These are phyloP conservation scores for Ruellia speciosa DNA, from an alignment of 305 asterid species.

Conservation along the genomic window DNA sequence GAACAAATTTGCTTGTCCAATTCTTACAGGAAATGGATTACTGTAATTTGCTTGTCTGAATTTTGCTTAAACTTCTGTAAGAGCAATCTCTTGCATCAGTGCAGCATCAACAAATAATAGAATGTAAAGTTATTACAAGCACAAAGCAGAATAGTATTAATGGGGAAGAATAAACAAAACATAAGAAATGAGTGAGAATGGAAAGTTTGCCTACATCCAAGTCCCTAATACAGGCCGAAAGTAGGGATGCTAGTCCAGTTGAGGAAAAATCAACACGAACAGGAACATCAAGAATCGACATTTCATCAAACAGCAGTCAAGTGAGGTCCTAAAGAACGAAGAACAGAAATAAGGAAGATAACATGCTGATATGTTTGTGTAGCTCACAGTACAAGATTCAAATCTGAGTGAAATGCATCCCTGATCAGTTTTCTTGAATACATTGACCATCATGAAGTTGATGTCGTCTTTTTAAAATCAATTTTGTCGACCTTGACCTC, in stretches of 20 bases:
- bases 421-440: not conserved
- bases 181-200: not conserved
- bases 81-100: too few relatives aligned
- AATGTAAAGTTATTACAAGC: not conserved
- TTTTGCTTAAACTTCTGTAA: too few relatives aligned
- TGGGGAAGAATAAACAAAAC: too few relatives aligned
- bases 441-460: conserved; percentile 15
- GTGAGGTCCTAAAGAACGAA: not conserved
- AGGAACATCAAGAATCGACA: not conserved
- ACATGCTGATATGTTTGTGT: not conserved
- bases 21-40: too few relatives aligned
- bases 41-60: too few relatives aligned
- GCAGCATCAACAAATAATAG: not conserved
- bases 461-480: conserved; percentile 81
- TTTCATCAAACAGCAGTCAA: not conserved
- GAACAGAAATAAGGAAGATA: not conserved
- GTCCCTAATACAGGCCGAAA: not conserved
- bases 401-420: not conserved
- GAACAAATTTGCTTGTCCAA: too few relatives aligned
- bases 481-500: conserved; percentile 97
- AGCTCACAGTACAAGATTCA: not conserved
- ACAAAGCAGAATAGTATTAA: too few relatives aligned
- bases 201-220: not conserved
- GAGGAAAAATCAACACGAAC: too few relatives aligned
- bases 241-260: too few relatives aligned